Base-by-base conservation (phyloP, 139 green algal species). In the Zygnema circumcarinatum region DNA sequence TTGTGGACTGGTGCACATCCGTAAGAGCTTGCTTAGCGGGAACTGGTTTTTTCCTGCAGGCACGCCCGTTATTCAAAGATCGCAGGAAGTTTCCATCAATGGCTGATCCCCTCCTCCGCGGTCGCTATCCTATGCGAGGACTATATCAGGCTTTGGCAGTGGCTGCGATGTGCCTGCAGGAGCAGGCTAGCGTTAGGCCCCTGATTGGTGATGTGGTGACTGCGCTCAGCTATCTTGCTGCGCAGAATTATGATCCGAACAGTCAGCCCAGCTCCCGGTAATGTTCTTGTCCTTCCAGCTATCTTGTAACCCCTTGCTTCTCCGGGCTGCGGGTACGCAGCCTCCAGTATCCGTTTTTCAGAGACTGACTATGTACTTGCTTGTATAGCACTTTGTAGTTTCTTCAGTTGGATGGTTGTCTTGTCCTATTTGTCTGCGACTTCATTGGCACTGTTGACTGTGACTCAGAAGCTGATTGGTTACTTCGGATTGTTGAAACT, bases 141-240 rank as follows among this genome's bases (percentile, higher is more conserved):
- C 76, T 90, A 22, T 90, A 90, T 79, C 85, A 90, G 53, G 85
- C 85, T 7, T 39, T 90, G 25, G 85, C 78, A 0, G 79, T 90
- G 2, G 85, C 85, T 3, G 85, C 85, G 42, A 90, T 90, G 85
- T 90, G 85, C 79, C 85, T 90, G 35, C 85, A 90, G 85, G 85
- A 90, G 47, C 78, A 88, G 47, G 85, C 85, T 20, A 67, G 33
- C 29, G 32, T 40, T 35, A 36, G 85, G 0, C 85, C 85, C 22
- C 35, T 88, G 38, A 87, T 90, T 76, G 31, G 38, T 35, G 85
- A 90, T 67, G 79, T 90, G 56, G 85, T 90, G 22, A 88, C 79
- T 3, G 79, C 85, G 0, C 79, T 90, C 36, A 89, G 31, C 80
- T 88, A 88, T 38, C 79, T 90, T 2, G 83, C 85, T 83, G 52